These are phyloP conservation scores for Fusarium verticillioides DNA, from an alignment of 2,329 filamentous ascomycete genomes.

Conservation along the genomic window DNA sequence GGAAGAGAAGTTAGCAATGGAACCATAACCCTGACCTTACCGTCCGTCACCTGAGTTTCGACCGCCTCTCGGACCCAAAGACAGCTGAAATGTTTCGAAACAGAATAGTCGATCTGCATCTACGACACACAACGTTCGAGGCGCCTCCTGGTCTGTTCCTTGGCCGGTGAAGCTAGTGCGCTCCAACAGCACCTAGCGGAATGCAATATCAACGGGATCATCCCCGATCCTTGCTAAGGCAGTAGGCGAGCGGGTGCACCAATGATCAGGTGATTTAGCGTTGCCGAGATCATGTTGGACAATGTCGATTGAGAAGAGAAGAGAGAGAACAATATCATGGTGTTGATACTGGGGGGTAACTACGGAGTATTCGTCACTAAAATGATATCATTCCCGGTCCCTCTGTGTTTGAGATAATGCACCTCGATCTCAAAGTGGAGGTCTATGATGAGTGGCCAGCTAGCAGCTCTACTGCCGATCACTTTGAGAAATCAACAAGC, in stretches of 20 bases:
- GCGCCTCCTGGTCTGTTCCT: conserved; percentile 34
- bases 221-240: conserved; percentile 42
- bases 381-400: neutral
- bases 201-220: conserved; percentile 41
- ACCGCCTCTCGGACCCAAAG: neutral
- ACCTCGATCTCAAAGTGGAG: neutral
- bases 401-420: neutral
- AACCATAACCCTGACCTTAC: neutral
- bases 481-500: neutral
- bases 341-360: neutral
- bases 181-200: conserved; percentile 33
- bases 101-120: conserved; percentile 24
- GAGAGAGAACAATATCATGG: neutral
- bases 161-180: conserved; percentile 36
- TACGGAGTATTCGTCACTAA: neutral
- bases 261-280: conserved; percentile 47
- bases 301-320: conserved; percentile 14
- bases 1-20: neutral
- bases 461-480: neutral
- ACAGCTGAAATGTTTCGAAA: conserved; percentile 1
- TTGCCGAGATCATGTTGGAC: conserved; percentile 5
- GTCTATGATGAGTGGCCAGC: neutral
- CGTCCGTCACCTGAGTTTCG: neutral
- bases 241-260: conserved; percentile 35
- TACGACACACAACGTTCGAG: conserved; percentile 23